Evolutionary conservation across 345 rosid genomes (phyloP).

Genomic region (Acer saccharum): DNA sequence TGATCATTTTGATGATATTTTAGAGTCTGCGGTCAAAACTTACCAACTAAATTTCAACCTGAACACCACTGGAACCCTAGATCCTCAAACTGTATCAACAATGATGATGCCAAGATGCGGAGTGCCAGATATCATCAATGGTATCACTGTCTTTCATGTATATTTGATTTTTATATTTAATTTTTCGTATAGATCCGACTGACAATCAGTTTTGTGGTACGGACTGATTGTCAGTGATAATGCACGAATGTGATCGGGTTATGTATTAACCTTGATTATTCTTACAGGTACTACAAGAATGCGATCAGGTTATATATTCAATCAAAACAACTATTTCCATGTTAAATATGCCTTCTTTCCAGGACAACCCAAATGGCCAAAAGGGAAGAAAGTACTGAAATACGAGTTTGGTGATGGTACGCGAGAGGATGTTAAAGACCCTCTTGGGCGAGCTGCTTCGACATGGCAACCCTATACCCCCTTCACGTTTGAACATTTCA

Average conservation of each 20-base stretch:
- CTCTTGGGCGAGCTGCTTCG: not conserved
- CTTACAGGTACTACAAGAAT: not conserved
- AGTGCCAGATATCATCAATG: conserved; percentile 19
- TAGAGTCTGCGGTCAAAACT: conserved; percentile 17
- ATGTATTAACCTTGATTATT: no score
- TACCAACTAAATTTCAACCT: conserved; percentile 21
- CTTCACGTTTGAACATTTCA: not conserved
- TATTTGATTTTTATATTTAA: no score
- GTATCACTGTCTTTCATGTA: no score
- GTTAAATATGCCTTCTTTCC: not conserved
- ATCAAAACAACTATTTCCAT: not conserved
- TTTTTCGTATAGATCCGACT: no score
- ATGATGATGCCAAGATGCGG: conserved; percentile 32
- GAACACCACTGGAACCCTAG: conserved; percentile 16
- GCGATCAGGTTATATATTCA: not conserved
- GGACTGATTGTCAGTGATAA: no score
- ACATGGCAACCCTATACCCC: not conserved
- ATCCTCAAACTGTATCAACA: not conserved
- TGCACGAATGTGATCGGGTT: no score
- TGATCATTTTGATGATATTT: not conserved
- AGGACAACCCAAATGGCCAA: not conserved
- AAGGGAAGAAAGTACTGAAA: not conserved
- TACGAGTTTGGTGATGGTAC: not conserved
- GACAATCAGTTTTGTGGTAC: no score
- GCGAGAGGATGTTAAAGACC: not conserved